A percentile compares a stretch with the other conserved stretches of the same genome.
These are phyloP conservation scores for Metroxylon sagu DNA, from an alignment of 176 grass and related monocot genomes.

Conservation along the genomic window DNA sequence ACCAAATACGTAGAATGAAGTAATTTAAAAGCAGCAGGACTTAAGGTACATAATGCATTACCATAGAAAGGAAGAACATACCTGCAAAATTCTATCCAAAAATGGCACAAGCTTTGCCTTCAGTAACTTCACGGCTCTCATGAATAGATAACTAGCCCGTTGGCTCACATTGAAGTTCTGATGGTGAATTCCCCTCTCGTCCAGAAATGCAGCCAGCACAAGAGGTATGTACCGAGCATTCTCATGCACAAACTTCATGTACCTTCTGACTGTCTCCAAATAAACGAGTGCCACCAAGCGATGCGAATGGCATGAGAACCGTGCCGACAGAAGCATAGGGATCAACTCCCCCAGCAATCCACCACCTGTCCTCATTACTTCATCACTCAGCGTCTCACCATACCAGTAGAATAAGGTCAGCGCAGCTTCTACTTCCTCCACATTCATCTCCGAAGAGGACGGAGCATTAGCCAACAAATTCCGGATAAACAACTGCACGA, in stretches of 20 bases:
- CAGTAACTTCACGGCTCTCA: constrained; percentile 79
- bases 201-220: constrained; percentile 68
- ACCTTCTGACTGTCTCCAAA: constrained; percentile 75
- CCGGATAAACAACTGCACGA: constrained; percentile 66
- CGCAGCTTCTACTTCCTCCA: constrained; percentile 73
- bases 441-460: constrained; percentile 53
- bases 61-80: constrained; percentile 11
- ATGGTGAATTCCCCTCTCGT: constrained; percentile 82
- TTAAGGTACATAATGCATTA: too few species aligned
- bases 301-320: constrained; percentile 69
- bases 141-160: constrained; percentile 85
- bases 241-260: constrained; percentile 85
- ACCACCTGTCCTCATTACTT: constrained; percentile 53
- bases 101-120: constrained; percentile 85
- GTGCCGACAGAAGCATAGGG: constrained; percentile 70
- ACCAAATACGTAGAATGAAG: background rate
- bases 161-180: constrained; percentile 67
- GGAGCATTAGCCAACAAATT: constrained; percentile 43
- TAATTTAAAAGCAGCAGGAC: too few species aligned
- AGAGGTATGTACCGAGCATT: constrained; percentile 69
- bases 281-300: constrained; percentile 80
- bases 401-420: constrained; percentile 70
- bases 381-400: constrained; percentile 66
- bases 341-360: constrained; percentile 63
- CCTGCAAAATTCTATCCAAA: constrained; percentile 84